phyloP scores from a whole-genome alignment of 164 flowering plant species.

The Saururus chinensis region DNA sequence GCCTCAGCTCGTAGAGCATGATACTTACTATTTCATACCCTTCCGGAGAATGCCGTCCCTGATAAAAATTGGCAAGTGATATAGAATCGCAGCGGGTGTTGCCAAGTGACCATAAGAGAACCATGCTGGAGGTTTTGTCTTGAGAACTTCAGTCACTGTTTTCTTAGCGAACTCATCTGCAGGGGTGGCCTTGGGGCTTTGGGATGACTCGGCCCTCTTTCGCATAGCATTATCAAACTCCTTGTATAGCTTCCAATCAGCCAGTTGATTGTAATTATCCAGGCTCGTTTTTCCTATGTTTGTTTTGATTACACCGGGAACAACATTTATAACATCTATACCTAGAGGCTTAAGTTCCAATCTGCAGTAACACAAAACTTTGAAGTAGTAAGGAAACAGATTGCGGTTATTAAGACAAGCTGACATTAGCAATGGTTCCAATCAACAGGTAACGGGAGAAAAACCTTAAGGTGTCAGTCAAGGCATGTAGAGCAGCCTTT shows the following conservation, averaged over 20 bases:
- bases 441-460: neutral
- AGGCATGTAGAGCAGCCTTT: conserved; percentile 79
- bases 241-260: conserved; percentile 79
- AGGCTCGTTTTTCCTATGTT: conserved; percentile 51
- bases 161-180: conserved; percentile 70
- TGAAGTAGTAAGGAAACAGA: neutral
- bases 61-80: conserved; percentile 52
- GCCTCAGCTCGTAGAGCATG: neutral
- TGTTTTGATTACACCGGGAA: conserved; percentile 72
- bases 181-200: conserved; percentile 43
- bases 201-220: conserved; percentile 47
- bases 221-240: conserved; percentile 47
- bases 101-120: conserved; percentile 57
- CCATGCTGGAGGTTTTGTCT: conserved; percentile 77
- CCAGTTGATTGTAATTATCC: conserved; percentile 43
- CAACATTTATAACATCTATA: conserved; percentile 66
- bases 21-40: conserved; percentile 27
- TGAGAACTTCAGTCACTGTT: conserved; percentile 50
- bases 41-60: conserved; percentile 40
- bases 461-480: conserved; percentile 72
- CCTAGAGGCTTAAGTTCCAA: conserved; percentile 67
- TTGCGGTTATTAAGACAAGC: no score
- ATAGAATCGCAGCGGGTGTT: conserved; percentile 30
- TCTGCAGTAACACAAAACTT: conserved; percentile 24
- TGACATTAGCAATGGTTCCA: neutral